Evolutionary conservation across 371 early-diverging fungal genomes (phyloP), one percentile per base, ranked within the genome.

Genomic region (Mortierella sp.): DNA sequence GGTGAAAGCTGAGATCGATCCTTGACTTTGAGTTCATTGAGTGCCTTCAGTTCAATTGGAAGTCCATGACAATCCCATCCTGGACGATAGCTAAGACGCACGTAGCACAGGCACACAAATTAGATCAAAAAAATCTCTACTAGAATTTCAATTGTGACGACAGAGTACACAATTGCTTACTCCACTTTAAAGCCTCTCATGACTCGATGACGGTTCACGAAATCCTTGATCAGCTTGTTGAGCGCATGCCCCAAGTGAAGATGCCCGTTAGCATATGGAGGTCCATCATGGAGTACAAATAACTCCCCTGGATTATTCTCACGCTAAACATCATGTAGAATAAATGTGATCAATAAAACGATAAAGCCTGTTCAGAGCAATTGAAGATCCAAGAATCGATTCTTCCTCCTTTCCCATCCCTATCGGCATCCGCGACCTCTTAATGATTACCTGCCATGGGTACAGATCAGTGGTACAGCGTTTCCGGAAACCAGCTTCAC

Each of bases 21-120:
- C 64, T 62, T 84, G 78, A 84, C 90, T 70, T 89, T 88, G 30
- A 94, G 84, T 63, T 88, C 87, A 18, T 90, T 90, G 40, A 96
- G 83, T 2, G 96, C 96, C 83, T 97, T 98, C 59, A 96, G 89
- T 83, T 98, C 99, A 66, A 98, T 97, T 12, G 99, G 99, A 35
- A 98, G 84, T 2, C 99, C 99, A 75, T 98, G 99, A 72, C 97
- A 96, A 86, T 98, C 99, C 94, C 96, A 98, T 59, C 99, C 99
- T 71, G 98, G 98, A 12, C 94, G 92, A 78, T 96, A 93, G 69
- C 93, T 93, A 69, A 5, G 32, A 20, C 3, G n/a, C 18, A 20
- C 16, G 30, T 30, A 30, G 30, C 30, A 30, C 30, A 20, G 6
- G n/a, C 16, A 20, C 16, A 16, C 16, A 20, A 20, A 49, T 49